Percentiles rank a stretch among this genome's conserved stretches.
phyloP scores from a whole-genome alignment of 2,329 filamentous ascomycete species.

The Venturia nashicola region DNA sequence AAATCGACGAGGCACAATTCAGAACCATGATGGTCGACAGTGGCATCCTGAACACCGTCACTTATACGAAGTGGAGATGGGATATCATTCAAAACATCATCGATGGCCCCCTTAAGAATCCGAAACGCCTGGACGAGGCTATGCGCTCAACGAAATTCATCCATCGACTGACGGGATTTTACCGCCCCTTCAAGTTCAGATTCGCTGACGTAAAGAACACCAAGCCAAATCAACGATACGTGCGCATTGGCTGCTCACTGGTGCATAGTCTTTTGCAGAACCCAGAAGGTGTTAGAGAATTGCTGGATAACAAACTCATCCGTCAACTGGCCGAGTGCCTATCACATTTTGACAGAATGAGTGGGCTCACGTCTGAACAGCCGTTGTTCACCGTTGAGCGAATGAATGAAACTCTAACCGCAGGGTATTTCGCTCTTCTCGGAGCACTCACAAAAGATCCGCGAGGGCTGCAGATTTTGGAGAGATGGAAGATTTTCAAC shows the following conservation, averaged over 20 bases:
- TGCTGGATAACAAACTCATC: slow-evolving; percentile 84
- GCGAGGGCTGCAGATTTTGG: slow-evolving; percentile 77
- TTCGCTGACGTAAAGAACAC: slow-evolving; percentile 87
- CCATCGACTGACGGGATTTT: slow-evolving; percentile 88
- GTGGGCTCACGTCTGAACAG: slow-evolving; percentile 58
- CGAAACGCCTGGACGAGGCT: slow-evolving; percentile 86
- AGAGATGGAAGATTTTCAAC: slow-evolving; percentile 96
- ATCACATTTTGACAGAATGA: slow-evolving; percentile 84
- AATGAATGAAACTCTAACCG: slow-evolving; percentile 74
- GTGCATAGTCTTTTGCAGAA: slow-evolving; percentile 80
- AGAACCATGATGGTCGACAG: slow-evolving; percentile 59
- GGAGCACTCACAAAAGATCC: slow-evolving; percentile 74
- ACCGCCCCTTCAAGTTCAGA: slow-evolving; percentile 90
- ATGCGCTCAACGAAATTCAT: slow-evolving; percentile 93
- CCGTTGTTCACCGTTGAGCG: slow-evolving; percentile 83
- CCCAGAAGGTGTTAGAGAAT: slow-evolving; percentile 68
- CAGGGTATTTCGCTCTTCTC: slow-evolving; percentile 88
- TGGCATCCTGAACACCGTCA: slow-evolving; percentile 76
- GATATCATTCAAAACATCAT: slow-evolving; percentile 82
- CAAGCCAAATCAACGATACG: slow-evolving; percentile 86
- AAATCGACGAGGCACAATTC: slow-evolving; percentile 53
- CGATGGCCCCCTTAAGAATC: slow-evolving; percentile 80
- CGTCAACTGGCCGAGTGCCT: slow-evolving; percentile 92
- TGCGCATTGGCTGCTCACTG: slow-evolving; percentile 77
- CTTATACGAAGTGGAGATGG: slow-evolving; percentile 96